Conservation (phyloP, 2,329 filamentous ascomycete genomes). For the Colletotrichum filicis region DNA sequence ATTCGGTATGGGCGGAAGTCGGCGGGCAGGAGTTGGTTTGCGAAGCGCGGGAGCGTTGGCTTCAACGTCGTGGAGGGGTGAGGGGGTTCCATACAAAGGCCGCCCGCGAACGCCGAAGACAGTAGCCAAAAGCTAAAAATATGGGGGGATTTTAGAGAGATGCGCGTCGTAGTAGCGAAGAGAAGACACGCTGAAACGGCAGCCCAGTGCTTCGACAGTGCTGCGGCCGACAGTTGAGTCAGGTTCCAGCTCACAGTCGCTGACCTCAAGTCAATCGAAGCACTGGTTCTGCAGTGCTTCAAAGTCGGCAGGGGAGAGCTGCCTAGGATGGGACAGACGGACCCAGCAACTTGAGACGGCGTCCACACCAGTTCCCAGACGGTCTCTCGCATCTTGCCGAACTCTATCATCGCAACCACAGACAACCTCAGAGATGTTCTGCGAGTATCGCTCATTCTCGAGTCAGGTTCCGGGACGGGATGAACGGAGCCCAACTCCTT, state of each 20-base stretch:
- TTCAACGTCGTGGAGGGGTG: neutral
- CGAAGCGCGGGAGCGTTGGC: neutral
- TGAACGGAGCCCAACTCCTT: neutral
- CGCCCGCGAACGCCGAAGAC: neutral
- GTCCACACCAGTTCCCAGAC: neutral
- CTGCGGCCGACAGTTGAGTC: slow-evolving; percentile 5
- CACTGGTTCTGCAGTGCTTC: neutral
- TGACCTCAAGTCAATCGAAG: neutral
- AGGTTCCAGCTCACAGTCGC: neutral
- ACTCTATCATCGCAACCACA: neutral
- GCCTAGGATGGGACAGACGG: slow-evolving; percentile 22
- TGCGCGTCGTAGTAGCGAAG: neutral
- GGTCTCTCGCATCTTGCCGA: neutral
- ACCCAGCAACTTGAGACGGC: slow-evolving; percentile 27
- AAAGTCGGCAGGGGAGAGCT: slow-evolving; percentile 23
- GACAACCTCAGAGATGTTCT: neutral
- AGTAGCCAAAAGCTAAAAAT: slow-evolving; percentile 21
- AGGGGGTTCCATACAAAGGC: neutral
- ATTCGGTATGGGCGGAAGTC: neutral
- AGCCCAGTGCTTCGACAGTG: neutral
- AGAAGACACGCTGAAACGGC: slow-evolving; percentile 13
- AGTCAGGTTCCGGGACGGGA: slow-evolving; percentile 11
- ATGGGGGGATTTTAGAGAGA: neutral
- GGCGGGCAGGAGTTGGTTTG: neutral
- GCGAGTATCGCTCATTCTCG: neutral